Conservation (phyloP, 306 rosid species). For the Pachyrhizus erosus region DNA sequence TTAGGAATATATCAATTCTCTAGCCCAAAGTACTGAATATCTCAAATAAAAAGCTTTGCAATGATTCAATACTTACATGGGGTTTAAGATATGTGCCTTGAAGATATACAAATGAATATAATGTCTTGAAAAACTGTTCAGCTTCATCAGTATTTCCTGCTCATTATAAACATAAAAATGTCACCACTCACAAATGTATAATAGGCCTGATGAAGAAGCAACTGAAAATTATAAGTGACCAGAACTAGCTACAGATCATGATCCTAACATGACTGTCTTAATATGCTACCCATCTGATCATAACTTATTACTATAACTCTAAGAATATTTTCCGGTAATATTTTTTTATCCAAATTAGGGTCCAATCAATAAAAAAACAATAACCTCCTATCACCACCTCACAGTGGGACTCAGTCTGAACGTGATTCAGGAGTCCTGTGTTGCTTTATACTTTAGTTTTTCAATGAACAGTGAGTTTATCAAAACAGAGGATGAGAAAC, state of each 20-base stretch:
- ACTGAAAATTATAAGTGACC: conserved; percentile 19
- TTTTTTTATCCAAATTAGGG: conserved; percentile 15
- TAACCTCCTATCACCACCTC: neutral
- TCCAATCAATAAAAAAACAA: neutral
- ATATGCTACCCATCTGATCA: neutral
- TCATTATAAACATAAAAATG: conserved; percentile 27
- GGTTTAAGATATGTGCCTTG: conserved; percentile 96
- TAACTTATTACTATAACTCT: neutral
- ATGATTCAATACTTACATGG: conserved; percentile 67
- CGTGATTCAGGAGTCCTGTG: conserved; percentile 7
- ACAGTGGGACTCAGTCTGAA: conserved; percentile 1
- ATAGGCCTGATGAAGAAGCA: conserved; percentile 11
- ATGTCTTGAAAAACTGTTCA: conserved; percentile 69
- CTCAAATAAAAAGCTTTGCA: conserved; percentile 33
- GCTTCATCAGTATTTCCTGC: conserved; percentile 84
- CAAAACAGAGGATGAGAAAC: neutral
- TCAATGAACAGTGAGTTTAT: neutral
- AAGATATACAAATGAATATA: conserved; percentile 83
- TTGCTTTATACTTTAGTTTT: neutral
- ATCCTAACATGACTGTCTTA: neutral
- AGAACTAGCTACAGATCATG: conserved; percentile 9
- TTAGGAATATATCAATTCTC: conserved; percentile 8
- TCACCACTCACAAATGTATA: conserved; percentile 18
- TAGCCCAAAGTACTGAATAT: conserved; percentile 31
- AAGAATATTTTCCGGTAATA: neutral